A percentile compares a stretch with the other conserved stretches of the same genome.
These are phyloP conservation scores for Golubevia pallescens DNA, from an alignment of 1,284 basidiomycete genomes.

Conservation along the genomic window DNA sequence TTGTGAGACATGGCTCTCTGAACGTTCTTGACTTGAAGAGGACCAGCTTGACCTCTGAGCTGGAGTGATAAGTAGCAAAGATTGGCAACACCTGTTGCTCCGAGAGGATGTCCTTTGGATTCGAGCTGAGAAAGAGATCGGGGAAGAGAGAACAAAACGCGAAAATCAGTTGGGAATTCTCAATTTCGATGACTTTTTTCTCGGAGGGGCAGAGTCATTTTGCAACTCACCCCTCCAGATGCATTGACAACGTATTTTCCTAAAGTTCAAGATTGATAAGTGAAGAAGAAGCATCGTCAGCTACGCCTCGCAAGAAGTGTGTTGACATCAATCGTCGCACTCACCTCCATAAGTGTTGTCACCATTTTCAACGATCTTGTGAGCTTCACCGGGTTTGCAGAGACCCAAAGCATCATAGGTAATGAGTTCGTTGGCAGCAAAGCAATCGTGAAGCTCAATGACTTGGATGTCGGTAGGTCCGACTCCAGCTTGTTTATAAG, in stretches of 20 bases:
- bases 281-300: not conserved
- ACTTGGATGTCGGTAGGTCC: constrained; percentile 80
- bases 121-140: constrained; percentile 17
- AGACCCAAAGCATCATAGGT: constrained; percentile 83
- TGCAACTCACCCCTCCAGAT: constrained; percentile 26
- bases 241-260: constrained; percentile 58
- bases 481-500: constrained; percentile 75
- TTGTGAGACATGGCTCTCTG: constrained; percentile 48
- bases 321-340: constrained; percentile 16
- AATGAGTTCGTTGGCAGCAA: constrained; percentile 78
- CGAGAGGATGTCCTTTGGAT: constrained; percentile 58
- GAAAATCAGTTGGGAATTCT: too few relatives aligned
- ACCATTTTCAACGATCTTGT: constrained; percentile 76
- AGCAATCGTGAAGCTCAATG: constrained; percentile 84
- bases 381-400: constrained; percentile 74
- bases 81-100: constrained; percentile 55
- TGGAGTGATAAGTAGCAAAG: constrained; percentile 51
- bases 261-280: not conserved
- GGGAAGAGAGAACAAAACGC: too few relatives aligned
- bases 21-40: constrained; percentile 46
- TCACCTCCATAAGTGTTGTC: constrained; percentile 76
- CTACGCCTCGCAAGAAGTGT: too few relatives aligned
- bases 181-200: too few relatives aligned
- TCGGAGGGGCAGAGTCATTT: too few relatives aligned
- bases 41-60: constrained; percentile 48